Conservation (phyloP, 305 asterid species). For the Rubia peregrina region DNA sequence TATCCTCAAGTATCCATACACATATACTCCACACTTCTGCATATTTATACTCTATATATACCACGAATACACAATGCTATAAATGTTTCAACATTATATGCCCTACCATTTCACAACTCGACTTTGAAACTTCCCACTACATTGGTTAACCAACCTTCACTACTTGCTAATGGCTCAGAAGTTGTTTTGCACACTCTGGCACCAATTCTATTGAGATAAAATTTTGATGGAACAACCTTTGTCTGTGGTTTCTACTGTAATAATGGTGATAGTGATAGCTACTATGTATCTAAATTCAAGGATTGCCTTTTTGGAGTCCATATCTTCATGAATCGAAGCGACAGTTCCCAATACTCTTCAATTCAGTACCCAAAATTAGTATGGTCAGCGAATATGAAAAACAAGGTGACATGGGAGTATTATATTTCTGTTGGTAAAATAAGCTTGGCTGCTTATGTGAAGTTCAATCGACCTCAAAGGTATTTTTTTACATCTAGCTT, state of each 20-base stretch:
- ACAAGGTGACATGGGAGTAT: neutral
- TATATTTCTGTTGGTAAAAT: neutral
- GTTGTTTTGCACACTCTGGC: neutral
- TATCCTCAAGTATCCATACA: too few species aligned
- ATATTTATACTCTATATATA: too few species aligned
- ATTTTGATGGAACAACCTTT: neutral
- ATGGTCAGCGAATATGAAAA: conserved; percentile 6
- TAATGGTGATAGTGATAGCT: too few species aligned
- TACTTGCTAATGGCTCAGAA: neutral
- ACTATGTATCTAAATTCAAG: neutral
- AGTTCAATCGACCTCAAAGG: conserved; percentile 12
- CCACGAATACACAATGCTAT: too few species aligned
- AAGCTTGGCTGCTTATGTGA: conserved; percentile 1
- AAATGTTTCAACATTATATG: too few species aligned
- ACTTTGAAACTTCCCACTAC: neutral
- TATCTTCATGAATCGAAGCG: neutral
- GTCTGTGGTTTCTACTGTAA: conserved; percentile 15
- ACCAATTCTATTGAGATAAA: conserved; percentile 6
- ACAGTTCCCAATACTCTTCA: neutral
- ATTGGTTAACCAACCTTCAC: conserved; percentile 2
- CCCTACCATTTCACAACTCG: neutral
- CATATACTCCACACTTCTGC: too few species aligned
- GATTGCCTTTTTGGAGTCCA: conserved; percentile 5
- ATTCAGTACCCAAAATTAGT: neutral
- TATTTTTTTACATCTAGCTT: neutral